Evolutionary conservation across 345 rosid species (phyloP), one percentile per base, ranked within the genome.

Genomic region (Camelina laxa): DNA sequence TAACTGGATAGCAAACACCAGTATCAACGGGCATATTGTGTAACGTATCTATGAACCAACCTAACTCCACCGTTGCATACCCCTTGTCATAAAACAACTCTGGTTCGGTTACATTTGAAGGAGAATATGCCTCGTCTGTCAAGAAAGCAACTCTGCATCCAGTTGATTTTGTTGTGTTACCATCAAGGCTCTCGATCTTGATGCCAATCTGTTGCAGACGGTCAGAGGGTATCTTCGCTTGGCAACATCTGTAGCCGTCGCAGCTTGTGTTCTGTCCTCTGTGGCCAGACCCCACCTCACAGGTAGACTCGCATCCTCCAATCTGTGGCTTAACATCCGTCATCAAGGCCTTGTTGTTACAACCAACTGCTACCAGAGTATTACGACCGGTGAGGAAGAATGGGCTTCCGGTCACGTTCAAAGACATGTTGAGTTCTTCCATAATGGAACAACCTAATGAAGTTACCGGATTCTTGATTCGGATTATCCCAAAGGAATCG

Each of bases 211-310:
- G 75, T 22, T 76, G 75, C 33, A 61, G 41, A 70, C 55, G 50
- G 6, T 62, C 60, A 42, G 80, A 68, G 1, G 80, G 79, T 49
- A 82, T 67, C 1, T 73, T 1, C 0, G 71, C 65, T 22, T 85
- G 80, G 59, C 88, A 83, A 24, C 86, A 85, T 9, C 82, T 79
- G 24, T 77, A 61, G 3, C 84, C 84, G 7, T 50, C 5, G 39
- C 84, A 17, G n/a, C 38, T 50, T 7, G 50, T 57, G 20, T 35
- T 49, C 33, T 60, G 12, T 13, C 15, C 4, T 12, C 5, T 17
- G 13, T 50, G 19, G 1, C 33, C 45, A 57, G 81, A 79, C 1
- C 86, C 84, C 3, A 68, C 70, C 1, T 75, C 62, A 33, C 75
- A 76, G 2, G 75, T 69, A 22, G 80, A 68, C 65, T 68, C 75